phyloP scores from a whole-genome alignment of 495 filamentous ascomycete genomes.

The Penicillium angulare region DNA sequence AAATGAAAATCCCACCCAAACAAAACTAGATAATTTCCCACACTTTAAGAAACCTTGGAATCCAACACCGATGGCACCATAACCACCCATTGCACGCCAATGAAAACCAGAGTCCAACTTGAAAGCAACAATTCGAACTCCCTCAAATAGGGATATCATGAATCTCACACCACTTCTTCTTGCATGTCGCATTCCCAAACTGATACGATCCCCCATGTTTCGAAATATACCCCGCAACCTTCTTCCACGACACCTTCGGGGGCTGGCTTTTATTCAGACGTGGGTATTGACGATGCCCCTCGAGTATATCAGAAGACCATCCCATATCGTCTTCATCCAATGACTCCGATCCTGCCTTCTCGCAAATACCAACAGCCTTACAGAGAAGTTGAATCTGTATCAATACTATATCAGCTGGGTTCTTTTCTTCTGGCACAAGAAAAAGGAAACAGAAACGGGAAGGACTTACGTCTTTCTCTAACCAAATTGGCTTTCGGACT shows the following conservation, averaged over 20 bases:
- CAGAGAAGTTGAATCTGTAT: slow-evolving; percentile 39
- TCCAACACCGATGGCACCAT: too few relatives aligned
- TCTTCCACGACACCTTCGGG: slow-evolving; percentile 77
- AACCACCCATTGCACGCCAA: neutral
- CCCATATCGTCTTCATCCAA: too few relatives aligned
- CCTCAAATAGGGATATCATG: slow-evolving; percentile 13
- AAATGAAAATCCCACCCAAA: too few relatives aligned
- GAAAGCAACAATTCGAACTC: neutral
- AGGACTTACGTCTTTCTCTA: slow-evolving; percentile 73
- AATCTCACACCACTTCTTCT: slow-evolving; percentile 68
- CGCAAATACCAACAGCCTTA: slow-evolving; percentile 38
- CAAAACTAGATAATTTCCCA: too few relatives aligned
- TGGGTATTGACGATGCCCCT: too few relatives aligned
- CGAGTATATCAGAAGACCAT: neutral
- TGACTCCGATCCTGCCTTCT: slow-evolving; percentile 8
- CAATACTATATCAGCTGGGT: too few relatives aligned
- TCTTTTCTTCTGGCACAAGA: too few relatives aligned
- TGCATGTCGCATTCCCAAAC: slow-evolving; percentile 85
- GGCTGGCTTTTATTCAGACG: slow-evolving; percentile 1
- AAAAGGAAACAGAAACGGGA: neutral
- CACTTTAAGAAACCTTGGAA: too few relatives aligned
- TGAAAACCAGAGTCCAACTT: neutral
- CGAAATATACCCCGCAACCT: slow-evolving; percentile 70
- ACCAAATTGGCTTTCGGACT: slow-evolving; percentile 78
- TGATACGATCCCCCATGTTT: slow-evolving; percentile 72